phyloP scores from a whole-genome alignment of 371 early-diverging fungal genomes.

The Fennellomyces sp. region DNA sequence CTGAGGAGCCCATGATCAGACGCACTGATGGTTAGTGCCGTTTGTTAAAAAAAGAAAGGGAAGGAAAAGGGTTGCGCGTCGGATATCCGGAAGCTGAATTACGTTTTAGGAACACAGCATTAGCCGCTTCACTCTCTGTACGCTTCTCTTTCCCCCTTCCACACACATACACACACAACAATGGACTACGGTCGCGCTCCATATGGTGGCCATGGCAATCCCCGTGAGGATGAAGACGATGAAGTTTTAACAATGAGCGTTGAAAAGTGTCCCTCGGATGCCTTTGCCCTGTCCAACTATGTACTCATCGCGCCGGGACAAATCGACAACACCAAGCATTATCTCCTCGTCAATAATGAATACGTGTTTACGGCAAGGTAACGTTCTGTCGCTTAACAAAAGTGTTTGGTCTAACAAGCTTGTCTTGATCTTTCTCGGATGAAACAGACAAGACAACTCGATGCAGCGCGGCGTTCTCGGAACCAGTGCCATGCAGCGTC shows the following conservation, averaged over 20 bases:
- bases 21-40: too few species aligned
- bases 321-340: constrained; percentile 68
- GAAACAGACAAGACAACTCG: constrained; percentile 55
- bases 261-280: constrained; percentile 61
- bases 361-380: constrained; percentile 84
- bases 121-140: too few species aligned
- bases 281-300: constrained; percentile 79
- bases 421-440: too few species aligned
- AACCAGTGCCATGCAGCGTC: constrained; percentile 78
- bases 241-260: constrained; percentile 12
- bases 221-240: not conserved
- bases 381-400: not conserved
- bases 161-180: not conserved
- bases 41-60: not conserved
- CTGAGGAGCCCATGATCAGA: too few species aligned
- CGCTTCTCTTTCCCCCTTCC: not conserved
- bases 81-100: too few species aligned
- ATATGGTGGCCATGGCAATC: not conserved
- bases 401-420: too few species aligned
- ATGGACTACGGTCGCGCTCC: constrained; percentile 1
- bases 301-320: constrained; percentile 75
- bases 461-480: constrained; percentile 73
- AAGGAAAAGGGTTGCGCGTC: too few species aligned
- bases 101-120: too few species aligned
- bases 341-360: constrained; percentile 75